These are phyloP conservation scores for Aspergillus tamarii DNA, from an alignment of 2,329 filamentous ascomycete genomes.

Conservation along the genomic window DNA sequence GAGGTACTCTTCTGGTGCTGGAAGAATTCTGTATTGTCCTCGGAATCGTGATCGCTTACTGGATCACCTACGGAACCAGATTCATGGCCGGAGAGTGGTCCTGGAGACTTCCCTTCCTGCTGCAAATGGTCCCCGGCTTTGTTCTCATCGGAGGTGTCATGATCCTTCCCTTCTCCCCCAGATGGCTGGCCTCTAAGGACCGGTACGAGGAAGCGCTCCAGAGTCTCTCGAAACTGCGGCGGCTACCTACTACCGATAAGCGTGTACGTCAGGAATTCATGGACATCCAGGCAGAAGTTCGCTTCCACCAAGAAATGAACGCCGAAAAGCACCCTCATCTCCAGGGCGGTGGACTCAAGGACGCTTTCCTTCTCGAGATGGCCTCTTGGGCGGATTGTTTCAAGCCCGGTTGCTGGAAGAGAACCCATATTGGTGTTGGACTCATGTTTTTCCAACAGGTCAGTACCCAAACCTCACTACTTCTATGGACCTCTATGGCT, in stretches of 20 bases:
- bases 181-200: constrained; percentile 55
- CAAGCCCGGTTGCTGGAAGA: constrained; percentile 52
- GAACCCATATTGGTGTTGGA: constrained; percentile 55
- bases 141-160: constrained; percentile 41
- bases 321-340: constrained; percentile 44
- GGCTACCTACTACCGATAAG: constrained; percentile 52
- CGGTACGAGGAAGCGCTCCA: constrained; percentile 54
- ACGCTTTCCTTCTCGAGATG: constrained; percentile 52
- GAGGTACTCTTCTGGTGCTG: constrained; percentile 49
- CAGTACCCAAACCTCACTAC: background rate
- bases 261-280: constrained; percentile 56
- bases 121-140: constrained; percentile 50
- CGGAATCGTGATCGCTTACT: constrained; percentile 47
- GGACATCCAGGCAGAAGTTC: constrained; percentile 57
- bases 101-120: constrained; percentile 52
- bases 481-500: background rate
- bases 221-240: constrained; percentile 54
- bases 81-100: constrained; percentile 51
- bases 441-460: constrained; percentile 63
- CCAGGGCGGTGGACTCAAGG: constrained; percentile 35
- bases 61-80: constrained; percentile 48
- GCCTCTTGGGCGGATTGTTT: constrained; percentile 56
- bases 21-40: constrained; percentile 48
- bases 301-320: constrained; percentile 53
- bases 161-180: constrained; percentile 59